Evolutionary conservation across 495 filamentous ascomycete genomes (phyloP).

Genomic region (Aspergillus heteromorphus): DNA sequence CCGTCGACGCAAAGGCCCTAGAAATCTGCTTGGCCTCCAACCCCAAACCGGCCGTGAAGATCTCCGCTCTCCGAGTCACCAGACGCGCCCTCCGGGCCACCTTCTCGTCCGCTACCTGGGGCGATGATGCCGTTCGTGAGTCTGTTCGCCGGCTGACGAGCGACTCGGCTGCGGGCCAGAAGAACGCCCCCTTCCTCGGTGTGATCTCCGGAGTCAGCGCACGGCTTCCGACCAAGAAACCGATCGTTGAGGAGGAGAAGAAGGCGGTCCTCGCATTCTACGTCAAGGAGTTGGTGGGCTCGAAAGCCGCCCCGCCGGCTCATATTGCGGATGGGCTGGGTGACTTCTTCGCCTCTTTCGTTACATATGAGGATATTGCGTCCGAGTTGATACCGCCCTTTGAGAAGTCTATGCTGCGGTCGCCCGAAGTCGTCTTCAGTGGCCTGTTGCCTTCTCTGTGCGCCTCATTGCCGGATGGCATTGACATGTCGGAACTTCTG

Average conservation of each 20-base stretch:
- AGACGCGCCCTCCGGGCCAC: slow-evolving; percentile 67
- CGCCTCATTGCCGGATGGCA: slow-evolving; percentile 54
- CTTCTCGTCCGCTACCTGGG: slow-evolving; percentile 53
- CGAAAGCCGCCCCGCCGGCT: slow-evolving; percentile 60
- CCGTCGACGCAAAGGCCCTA: slow-evolving; percentile 60
- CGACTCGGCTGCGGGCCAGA: slow-evolving; percentile 55
- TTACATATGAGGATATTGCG: slow-evolving; percentile 67
- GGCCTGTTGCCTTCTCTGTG: slow-evolving; percentile 69
- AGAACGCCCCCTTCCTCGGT: slow-evolving; percentile 72
- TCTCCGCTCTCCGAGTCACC: slow-evolving; percentile 65
- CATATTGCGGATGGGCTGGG: slow-evolving; percentile 67
- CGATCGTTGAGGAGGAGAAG: slow-evolving; percentile 58
- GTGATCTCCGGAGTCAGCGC: slow-evolving; percentile 80
- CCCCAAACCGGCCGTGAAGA: slow-evolving; percentile 51
- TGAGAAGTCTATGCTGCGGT: slow-evolving; percentile 81
- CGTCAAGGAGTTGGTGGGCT: slow-evolving; percentile 76
- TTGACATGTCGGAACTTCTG: slow-evolving; percentile 74
- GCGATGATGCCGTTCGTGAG: slow-evolving; percentile 54
- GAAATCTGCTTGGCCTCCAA: slow-evolving; percentile 67
- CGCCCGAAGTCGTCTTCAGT: slow-evolving; percentile 82
- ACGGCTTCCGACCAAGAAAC: slow-evolving; percentile 53
- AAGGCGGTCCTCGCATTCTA: slow-evolving; percentile 73
- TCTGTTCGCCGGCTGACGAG: slow-evolving; percentile 60
- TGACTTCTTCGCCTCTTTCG: slow-evolving; percentile 79
- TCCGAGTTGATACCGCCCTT: slow-evolving; percentile 73